These are phyloP conservation scores for Ogataea angusta DNA, from an alignment of 805 yeast species.

Conservation along the genomic window DNA sequence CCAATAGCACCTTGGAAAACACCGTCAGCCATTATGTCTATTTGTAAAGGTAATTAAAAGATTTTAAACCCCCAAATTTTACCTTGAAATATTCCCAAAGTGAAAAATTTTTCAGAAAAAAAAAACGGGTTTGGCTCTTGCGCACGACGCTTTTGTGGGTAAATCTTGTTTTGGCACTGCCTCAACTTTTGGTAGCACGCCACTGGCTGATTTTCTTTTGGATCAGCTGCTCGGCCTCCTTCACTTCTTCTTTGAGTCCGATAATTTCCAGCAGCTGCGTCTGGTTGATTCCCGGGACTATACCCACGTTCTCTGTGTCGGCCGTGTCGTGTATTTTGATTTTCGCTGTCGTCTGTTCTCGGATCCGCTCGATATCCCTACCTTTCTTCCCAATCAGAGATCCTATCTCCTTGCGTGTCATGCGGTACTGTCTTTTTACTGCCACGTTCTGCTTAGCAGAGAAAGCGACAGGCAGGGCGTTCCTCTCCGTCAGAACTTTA, in stretches of 20 bases:
- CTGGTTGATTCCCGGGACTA: neutral
- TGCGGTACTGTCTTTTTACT: conserved; percentile 12
- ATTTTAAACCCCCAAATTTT: conserved; percentile 7
- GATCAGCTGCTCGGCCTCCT: conserved; percentile 14
- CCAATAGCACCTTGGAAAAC: conserved; percentile 99
- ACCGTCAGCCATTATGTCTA: conserved; percentile 84
- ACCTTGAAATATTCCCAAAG: conserved; percentile 7
- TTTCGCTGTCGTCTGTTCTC: conserved; percentile 35
- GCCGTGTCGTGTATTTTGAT: conserved; percentile 37
- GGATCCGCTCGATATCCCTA: conserved; percentile 33
- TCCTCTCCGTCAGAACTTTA: neutral
- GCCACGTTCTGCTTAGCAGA: neutral
- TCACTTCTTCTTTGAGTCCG: conserved; percentile 12
- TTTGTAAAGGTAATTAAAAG: conserved; percentile 11
- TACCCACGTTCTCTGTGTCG: neutral
- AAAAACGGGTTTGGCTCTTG: conserved; percentile 6
- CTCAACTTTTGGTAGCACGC: conserved; percentile 14
- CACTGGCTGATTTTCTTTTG: conserved; percentile 9
- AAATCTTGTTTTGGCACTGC: conserved; percentile 6
- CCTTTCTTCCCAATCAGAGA: conserved; percentile 45
- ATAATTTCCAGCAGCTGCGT: conserved; percentile 16
- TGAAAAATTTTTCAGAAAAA: conserved; percentile 24
- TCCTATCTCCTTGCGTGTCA: conserved; percentile 36
- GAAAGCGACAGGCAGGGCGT: neutral
- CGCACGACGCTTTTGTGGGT: conserved; percentile 4